A percentile compares a stretch with the other conserved stretches of the same genome.
Conservation (phyloP, 139 green algal species). For the Micractinium sp. region DNA sequence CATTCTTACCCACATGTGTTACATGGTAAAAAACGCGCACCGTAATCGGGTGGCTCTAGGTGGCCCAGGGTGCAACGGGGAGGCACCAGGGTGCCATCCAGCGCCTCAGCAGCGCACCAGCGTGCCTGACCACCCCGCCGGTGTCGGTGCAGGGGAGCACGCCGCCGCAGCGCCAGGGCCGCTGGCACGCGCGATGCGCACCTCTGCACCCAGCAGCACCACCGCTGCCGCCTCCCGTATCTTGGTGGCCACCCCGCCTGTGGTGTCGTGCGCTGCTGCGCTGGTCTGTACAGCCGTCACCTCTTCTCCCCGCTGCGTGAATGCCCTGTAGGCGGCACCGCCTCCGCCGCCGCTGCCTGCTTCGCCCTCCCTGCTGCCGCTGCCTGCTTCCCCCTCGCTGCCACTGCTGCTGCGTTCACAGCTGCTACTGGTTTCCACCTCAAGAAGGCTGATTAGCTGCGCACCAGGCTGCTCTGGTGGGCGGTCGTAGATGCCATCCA, state of each 20-base stretch:
- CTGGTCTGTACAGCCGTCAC: constrained; percentile 10
- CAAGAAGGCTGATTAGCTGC: constrained; percentile 37
- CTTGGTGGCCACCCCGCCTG: constrained; percentile 70
- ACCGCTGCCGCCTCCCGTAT: constrained; percentile 63
- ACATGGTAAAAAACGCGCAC: not conserved
- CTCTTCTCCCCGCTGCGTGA: not conserved
- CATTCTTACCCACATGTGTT: not conserved
- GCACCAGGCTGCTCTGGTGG: constrained; percentile 57
- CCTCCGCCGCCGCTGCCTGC: not conserved
- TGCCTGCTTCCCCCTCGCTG: not conserved
- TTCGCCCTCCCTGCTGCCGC: no score
- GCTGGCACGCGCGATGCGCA: constrained; percentile 64
- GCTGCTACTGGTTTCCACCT: not conserved
- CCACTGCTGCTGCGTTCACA: not conserved
- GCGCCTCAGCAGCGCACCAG: not conserved
- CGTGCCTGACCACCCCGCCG: constrained; percentile 6
- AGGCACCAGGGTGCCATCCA: not conserved
- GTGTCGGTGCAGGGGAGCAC: not conserved
- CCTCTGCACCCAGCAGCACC: constrained; percentile 44
- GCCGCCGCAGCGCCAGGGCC: constrained; percentile 14
- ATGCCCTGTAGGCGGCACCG: not conserved
- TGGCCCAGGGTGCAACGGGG: no score
- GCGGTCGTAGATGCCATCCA: constrained; percentile 63
- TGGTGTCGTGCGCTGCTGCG: constrained; percentile 41
- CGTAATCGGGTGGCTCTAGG: no score